These are phyloP conservation scores for Fragilariopsis cylindrus DNA, from an alignment of 108 stramenopile species.

Conservation along the genomic window DNA sequence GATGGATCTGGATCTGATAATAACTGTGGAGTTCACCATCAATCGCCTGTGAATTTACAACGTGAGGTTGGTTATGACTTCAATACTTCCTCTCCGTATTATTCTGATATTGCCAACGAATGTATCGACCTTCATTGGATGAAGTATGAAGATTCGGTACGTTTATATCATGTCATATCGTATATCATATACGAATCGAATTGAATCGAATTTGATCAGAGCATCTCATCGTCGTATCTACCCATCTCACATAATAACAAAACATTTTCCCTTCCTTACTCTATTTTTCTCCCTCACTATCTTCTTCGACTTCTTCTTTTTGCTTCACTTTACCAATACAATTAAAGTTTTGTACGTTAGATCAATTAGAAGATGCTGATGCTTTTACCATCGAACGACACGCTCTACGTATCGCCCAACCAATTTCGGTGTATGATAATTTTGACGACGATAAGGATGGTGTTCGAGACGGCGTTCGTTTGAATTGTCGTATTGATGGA, in stretches of 20 bases:
- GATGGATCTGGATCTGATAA: neutral
- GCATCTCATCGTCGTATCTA: too few relatives aligned
- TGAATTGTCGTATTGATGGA: constrained; percentile 22
- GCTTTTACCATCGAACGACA: constrained; percentile 49
- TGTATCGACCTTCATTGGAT: constrained; percentile 55
- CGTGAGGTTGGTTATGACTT: constrained; percentile 25
- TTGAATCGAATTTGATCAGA: too few relatives aligned
- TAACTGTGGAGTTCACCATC: constrained; percentile 41
- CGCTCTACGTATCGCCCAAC: constrained; percentile 37
- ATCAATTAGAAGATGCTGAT: constrained; percentile 30
- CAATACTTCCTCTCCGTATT: constrained; percentile 1
- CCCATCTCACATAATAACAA: too few relatives aligned
- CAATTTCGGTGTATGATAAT: constrained; percentile 26
- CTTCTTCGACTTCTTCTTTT: too few relatives aligned
- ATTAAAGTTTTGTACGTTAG: constrained; percentile 23
- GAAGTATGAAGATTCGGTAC: constrained; percentile 39
- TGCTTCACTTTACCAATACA: neutral
- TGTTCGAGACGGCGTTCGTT: constrained; percentile 7
- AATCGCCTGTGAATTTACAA: constrained; percentile 42
- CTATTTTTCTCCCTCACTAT: neutral
- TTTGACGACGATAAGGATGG: constrained; percentile 24
- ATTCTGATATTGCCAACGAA: constrained; percentile 22
- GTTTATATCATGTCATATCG: neutral
- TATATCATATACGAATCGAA: too few relatives aligned
- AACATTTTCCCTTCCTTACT: neutral